Base-by-base conservation (phyloP, 2,329 filamentous ascomycete genomes). In the Juglanconis juglandina region DNA sequence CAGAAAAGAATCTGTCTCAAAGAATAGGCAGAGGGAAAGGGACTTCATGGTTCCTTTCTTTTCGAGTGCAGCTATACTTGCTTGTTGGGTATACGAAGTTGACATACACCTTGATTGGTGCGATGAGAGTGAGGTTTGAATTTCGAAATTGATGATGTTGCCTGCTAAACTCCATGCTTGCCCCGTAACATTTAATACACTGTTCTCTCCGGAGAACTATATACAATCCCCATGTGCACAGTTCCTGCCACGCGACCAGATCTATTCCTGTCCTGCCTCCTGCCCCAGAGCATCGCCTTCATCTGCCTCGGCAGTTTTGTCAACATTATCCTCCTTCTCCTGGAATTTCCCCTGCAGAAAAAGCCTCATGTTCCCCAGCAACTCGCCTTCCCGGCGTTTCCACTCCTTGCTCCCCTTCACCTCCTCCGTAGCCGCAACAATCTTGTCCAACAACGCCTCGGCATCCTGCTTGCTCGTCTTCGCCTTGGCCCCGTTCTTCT, bases 381-480 rank as follows among this genome's bases (percentile, higher is more conserved):
- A 24, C 51, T 70, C 70, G 14, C 80, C 81, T 53, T 81, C 76
- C 65, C 74, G 72, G 1, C 58, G 44, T 67, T 76, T 78, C 59
- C 64, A 68, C 70, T 81, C 77, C 64, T 66, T 78, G 49, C 74
- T 72, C 5, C 73, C 76, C n/a, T 69, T 65, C 5, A 74, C 69
- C 41, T 69, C 68, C 2, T 17, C 63, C 9, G 71, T 59, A 3
- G 64, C 59, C n/a, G 72, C 73, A 41, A 73, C 73, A 3, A 90
- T 73, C 61, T 70, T 78, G n/a, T 64, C 66, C 34, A 94, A 67
- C 49, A 93, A 72, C 32, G 73, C 79, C 62, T 81, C 71, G 24
- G 85, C 85, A 73, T 93, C 87, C 32, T 86, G 84, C 42, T 69
- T 68, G 1, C 79, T 85, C 0, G 89, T 86, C 60, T 79, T 79